Evolutionary conservation across 345 rosid species (phyloP).

Genomic region (Arabidopsis arenosa): DNA sequence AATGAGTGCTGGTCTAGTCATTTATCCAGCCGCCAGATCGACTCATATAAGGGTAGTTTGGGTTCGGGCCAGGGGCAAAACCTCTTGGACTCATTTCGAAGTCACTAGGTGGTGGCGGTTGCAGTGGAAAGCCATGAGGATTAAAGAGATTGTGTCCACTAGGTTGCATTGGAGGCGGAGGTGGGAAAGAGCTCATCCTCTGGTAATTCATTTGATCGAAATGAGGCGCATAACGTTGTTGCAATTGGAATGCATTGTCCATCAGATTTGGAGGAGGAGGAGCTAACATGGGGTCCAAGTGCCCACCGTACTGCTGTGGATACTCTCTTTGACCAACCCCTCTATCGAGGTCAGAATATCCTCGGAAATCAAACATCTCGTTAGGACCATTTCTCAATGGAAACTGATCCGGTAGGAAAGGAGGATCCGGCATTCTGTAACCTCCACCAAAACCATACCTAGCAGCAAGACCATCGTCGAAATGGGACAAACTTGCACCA

Average conservation of each 20-base stretch:
- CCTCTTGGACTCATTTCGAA: constrained; percentile 38
- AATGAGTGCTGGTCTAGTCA: constrained; percentile 50
- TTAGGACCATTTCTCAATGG: constrained; percentile 32
- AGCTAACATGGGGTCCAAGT: constrained; percentile 44
- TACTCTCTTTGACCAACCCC: constrained; percentile 47
- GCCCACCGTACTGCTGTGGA: constrained; percentile 41
- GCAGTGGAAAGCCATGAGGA: constrained; percentile 32
- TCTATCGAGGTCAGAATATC: constrained; percentile 31
- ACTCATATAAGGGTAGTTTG: constrained; percentile 43
- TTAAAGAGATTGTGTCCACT: constrained; percentile 25
- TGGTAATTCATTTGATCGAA: constrained; percentile 61
- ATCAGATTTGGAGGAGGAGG: constrained; percentile 47
- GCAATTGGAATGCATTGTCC: constrained; percentile 53
- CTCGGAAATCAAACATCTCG: constrained; percentile 47
- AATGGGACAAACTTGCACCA: constrained; percentile 38
- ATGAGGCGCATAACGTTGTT: constrained; percentile 68
- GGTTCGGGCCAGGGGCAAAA: constrained; percentile 63
- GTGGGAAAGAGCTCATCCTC: constrained; percentile 47
- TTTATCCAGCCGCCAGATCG: constrained; percentile 71
- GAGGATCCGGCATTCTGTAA: constrained; percentile 40
- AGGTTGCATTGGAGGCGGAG: constrained; percentile 48
- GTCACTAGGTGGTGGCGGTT: constrained; percentile 33
- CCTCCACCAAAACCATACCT: constrained; percentile 41
- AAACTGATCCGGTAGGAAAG: constrained; percentile 43
- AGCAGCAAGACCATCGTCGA: constrained; percentile 48